A percentile compares a stretch with the other conserved stretches of the same genome.
Evolutionary conservation across 2,329 filamentous ascomycete species (phyloP).

Genomic region (Aspergillus sp.): DNA sequence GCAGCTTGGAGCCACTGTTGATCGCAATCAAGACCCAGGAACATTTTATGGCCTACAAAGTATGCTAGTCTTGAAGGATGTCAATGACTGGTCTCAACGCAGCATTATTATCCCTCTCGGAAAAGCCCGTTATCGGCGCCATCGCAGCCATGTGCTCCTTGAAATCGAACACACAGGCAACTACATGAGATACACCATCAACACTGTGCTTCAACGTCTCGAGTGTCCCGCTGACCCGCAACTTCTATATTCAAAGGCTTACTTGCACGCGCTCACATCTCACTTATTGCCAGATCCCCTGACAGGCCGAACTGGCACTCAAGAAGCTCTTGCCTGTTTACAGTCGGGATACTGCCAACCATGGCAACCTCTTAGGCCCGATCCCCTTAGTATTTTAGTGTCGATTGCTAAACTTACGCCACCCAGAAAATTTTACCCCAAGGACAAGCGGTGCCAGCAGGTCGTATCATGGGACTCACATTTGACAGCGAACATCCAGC

Average conservation of each 20-base stretch:
- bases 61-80: conserved; percentile 58
- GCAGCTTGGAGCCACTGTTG: conserved; percentile 55
- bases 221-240: conserved; percentile 58
- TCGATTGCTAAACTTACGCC: conserved; percentile 39
- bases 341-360: conserved; percentile 53
- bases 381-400: conserved; percentile 14
- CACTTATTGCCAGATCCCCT: conserved; percentile 58
- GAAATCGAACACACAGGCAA: conserved; percentile 32
- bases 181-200: conserved; percentile 55
- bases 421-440: conserved; percentile 46
- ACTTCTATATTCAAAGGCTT: conserved; percentile 57
- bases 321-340: conserved; percentile 57
- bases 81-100: conserved; percentile 39
- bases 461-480: conserved; percentile 41
- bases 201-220: conserved; percentile 56
- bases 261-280: conserved; percentile 62
- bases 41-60: conserved; percentile 60
- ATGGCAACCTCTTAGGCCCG: conserved; percentile 41
- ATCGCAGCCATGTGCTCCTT: conserved; percentile 47
- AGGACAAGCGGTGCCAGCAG: conserved; percentile 44
- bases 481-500: conserved; percentile 43
- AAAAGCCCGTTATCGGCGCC: conserved; percentile 22
- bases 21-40: conserved; percentile 59
- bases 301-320: conserved; percentile 59
- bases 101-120: conserved; percentile 59